Evolutionary conservation across 495 filamentous ascomycete species (phyloP).

Genomic region (Daldinia childiae): DNA sequence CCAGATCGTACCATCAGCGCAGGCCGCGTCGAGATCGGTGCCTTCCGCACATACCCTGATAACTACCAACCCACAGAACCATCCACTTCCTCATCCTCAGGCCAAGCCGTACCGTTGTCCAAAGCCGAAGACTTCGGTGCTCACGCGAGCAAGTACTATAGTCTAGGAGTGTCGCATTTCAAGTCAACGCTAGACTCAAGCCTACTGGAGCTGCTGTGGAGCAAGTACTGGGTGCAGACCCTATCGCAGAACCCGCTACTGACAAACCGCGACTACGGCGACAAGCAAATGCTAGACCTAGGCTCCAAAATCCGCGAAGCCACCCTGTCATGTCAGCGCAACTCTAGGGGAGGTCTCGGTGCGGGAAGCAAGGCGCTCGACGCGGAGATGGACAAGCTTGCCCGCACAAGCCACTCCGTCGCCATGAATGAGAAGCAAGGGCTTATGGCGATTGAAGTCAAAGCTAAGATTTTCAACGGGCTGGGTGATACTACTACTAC

Average conservation of each 20-base stretch:
- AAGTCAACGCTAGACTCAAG: slow-evolving; percentile 89
- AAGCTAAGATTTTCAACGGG: slow-evolving; percentile 83
- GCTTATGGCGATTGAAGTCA: slow-evolving; percentile 81
- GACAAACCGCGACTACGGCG: slow-evolving; percentile 91
- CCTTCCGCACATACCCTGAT: slow-evolving; percentile 90
- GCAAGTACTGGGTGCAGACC: slow-evolving; percentile 99
- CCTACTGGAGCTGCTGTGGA: slow-evolving; percentile 91
- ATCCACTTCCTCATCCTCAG: slow-evolving; percentile 55
- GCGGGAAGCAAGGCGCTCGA: slow-evolving; percentile 49
- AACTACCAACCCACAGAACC: slow-evolving; percentile 64
- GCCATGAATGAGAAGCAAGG: slow-evolving; percentile 87
- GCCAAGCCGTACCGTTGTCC: slow-evolving; percentile 81
- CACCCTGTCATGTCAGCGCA: slow-evolving; percentile 58
- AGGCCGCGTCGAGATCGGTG: slow-evolving; percentile 96
- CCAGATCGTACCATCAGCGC: slow-evolving; percentile 95
- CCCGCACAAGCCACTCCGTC: slow-evolving; percentile 81
- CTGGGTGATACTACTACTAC: slow-evolving; percentile 53
- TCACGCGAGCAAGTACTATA: slow-evolving; percentile 87
- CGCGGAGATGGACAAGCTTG: slow-evolving; percentile 78
- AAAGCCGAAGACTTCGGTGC: slow-evolving; percentile 98
- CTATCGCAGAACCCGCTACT: slow-evolving; percentile 95
- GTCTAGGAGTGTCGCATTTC: slow-evolving; percentile 90
- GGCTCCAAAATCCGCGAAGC: slow-evolving; percentile 78
- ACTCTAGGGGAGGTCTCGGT: slow-evolving; percentile 12
- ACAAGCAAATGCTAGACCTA: slow-evolving; percentile 90